phyloP scores from a whole-genome alignment of 163 green algal genomes.

The Coccomyxa subellipsoidea region DNA sequence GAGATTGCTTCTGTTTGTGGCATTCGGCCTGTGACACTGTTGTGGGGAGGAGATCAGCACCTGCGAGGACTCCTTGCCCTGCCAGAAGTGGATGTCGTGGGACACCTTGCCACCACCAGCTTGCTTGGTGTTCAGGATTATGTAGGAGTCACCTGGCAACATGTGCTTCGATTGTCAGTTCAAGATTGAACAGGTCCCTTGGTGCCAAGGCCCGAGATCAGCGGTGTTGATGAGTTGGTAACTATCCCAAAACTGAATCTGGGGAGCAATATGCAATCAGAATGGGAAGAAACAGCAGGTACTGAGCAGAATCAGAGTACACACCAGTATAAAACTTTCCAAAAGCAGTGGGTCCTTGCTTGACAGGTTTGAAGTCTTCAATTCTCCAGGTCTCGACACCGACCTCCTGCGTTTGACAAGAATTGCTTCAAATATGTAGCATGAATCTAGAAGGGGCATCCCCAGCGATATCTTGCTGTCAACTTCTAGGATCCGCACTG shows the following conservation, averaged over 20 bases:
- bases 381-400: constrained; percentile 2
- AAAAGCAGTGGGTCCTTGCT: background rate
- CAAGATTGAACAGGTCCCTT: background rate
- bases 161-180: background rate
- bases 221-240: no score
- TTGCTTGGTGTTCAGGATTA: background rate
- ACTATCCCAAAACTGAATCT: no score
- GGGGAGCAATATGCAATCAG: no score
- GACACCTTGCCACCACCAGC: background rate
- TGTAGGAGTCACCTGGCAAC: constrained; percentile 5
- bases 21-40: no score
- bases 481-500: no score
- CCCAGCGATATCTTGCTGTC: no score
- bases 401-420: background rate
- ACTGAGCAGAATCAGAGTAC: background rate
- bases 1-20: no score
- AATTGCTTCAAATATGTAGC: no score
- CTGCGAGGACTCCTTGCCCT: constrained; percentile 9
- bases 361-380: constrained; percentile 11
- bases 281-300: background rate
- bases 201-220: no score
- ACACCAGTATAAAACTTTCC: constrained; percentile 6
- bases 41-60: no score
- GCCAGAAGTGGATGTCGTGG: constrained; percentile 1
- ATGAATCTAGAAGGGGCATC: no score